These are phyloP conservation scores for Starmera dryadoides DNA, from an alignment of 805 yeast genomes.

Conservation along the genomic window DNA sequence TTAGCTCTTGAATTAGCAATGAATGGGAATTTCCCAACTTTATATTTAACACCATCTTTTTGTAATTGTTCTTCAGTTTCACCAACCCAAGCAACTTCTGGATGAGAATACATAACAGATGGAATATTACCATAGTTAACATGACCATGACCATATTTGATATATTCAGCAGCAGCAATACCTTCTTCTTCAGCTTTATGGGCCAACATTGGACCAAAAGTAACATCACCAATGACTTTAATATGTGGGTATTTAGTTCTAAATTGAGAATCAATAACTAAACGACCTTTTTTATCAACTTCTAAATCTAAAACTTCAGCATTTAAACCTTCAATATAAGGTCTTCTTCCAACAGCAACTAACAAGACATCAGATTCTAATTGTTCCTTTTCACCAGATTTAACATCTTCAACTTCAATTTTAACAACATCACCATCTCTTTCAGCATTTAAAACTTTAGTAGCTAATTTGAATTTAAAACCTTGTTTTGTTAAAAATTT, in stretches of 20 bases:
- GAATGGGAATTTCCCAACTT: conserved; percentile 97
- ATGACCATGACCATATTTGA: conserved; percentile 92
- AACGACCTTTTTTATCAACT: conserved; percentile 84
- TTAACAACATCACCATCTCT: conserved; percentile 86
- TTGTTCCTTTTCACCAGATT: conserved; percentile 71
- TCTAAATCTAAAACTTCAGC: conserved; percentile 88
- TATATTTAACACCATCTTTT: conserved; percentile 86
- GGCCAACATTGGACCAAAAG: conserved; percentile 98
- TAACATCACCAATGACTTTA: conserved; percentile 96
- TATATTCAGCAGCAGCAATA: conserved; percentile 94
- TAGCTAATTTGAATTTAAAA: conserved; percentile 82
- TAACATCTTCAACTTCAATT: conserved; percentile 83
- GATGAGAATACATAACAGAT: conserved; percentile 98
- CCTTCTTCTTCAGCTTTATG: conserved; percentile 99
- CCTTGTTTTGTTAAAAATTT: conserved; percentile 94
- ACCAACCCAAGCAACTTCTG: conserved; percentile 99
- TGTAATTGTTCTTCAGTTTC: conserved; percentile 91
- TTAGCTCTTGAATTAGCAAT: conserved; percentile 99
- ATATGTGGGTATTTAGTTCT: conserved; percentile 89
- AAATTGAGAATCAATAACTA: conserved; percentile 90
- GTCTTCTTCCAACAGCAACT: conserved; percentile 99
- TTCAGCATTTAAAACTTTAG: conserved; percentile 83
- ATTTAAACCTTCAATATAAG: conserved; percentile 84
- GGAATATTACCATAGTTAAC: conserved; percentile 98
- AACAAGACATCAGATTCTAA: conserved; percentile 88